Percentiles rank a stretch among this genome's conserved stretches.
Evolutionary conservation across 176 grass and related monocot genomes (phyloP).

Genomic region (Aegilops speltoides): DNA sequence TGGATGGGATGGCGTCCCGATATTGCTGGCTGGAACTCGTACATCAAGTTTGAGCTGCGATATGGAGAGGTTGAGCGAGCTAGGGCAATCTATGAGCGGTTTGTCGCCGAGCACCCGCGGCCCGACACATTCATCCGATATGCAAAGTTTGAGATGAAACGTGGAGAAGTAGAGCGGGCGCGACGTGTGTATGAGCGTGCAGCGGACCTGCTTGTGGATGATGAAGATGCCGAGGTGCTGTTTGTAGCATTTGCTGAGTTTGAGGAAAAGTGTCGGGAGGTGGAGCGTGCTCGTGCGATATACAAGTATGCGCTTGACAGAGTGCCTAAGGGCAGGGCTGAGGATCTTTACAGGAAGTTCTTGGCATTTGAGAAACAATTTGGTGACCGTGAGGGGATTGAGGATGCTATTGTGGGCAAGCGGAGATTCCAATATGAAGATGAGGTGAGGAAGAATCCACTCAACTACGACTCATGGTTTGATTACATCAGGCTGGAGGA

Average conservation of each 20-base stretch:
- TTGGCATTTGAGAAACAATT: slow-evolving; percentile 76
- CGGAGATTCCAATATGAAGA: slow-evolving; percentile 78
- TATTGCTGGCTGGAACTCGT: slow-evolving; percentile 67
- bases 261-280: slow-evolving; percentile 67
- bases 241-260: slow-evolving; percentile 83
- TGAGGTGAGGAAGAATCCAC: slow-evolving; percentile 82
- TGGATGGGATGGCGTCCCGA: slow-evolving; percentile 88
- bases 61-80: slow-evolving; percentile 71
- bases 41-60: slow-evolving; percentile 82
- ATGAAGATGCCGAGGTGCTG: slow-evolving; percentile 61
- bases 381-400: slow-evolving; percentile 58
- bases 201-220: slow-evolving; percentile 49
- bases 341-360: slow-evolving; percentile 75
- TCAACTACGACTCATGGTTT: slow-evolving; percentile 89
- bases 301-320: slow-evolving; percentile 66
- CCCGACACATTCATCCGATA: slow-evolving; percentile 65
- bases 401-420: slow-evolving; percentile 66
- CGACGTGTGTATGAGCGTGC: slow-evolving; percentile 62
- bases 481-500: slow-evolving; percentile 87
- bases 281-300: slow-evolving; percentile 58
- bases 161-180: slow-evolving; percentile 56
- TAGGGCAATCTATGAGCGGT: slow-evolving; percentile 62
- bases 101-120: slow-evolving; percentile 55
- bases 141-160: slow-evolving; percentile 81
- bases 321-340: slow-evolving; percentile 67